Evolutionary conservation across 2,329 filamentous ascomycete species (phyloP), one percentile per base, ranked within the genome.

Genomic region (Fusarium chuoi): DNA sequence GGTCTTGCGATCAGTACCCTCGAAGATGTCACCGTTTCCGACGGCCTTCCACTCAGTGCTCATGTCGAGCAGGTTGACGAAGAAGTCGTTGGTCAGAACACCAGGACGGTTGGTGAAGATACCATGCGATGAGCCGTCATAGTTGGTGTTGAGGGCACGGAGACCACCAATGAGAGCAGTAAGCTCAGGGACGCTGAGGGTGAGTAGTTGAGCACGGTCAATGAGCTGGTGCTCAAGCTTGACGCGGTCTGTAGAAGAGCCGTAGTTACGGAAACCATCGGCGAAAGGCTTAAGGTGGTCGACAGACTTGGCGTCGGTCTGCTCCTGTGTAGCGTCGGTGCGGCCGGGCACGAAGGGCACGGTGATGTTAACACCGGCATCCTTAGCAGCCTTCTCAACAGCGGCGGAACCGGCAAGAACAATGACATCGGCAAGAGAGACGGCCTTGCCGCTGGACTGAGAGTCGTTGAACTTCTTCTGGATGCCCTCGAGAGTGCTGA

Each of bases 231-330:
- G 88, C 84, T 95, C 93, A 15, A 89, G 87, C 77, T 86, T 87
- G 56, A 90, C 91, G 49, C 90, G 89, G 3, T 82, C 70, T 11
- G 87, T 90, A 5, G 88, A 89, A 75, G 88, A 85, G 79, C 92
- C 92, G 81, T 92, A 94, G 87, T 93, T 95, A 81, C 93, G 92
- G 92, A 95, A 95, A 20, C 91, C 92, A 71, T 95, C 93, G 30
- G 87, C 87, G 42, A 84, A 76, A 3, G 93, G 92, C 85, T 94
- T 88, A 38, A 95, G 88, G 83, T 92, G 85, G 65, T 80, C 80
- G 78, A 93, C 89, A 3, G 91, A 91, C 76, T 89, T 79, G 28
- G 87, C 83, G 60, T 95, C 93, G 17, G 93, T 95, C 83, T 94
- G 87, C 80, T 94, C 92, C 81, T 92, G 88, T 4, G 89, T 86